These are phyloP conservation scores for Parasitella parasitica DNA, from an alignment of 371 early-diverging fungal genomes.

Conservation along the genomic window DNA sequence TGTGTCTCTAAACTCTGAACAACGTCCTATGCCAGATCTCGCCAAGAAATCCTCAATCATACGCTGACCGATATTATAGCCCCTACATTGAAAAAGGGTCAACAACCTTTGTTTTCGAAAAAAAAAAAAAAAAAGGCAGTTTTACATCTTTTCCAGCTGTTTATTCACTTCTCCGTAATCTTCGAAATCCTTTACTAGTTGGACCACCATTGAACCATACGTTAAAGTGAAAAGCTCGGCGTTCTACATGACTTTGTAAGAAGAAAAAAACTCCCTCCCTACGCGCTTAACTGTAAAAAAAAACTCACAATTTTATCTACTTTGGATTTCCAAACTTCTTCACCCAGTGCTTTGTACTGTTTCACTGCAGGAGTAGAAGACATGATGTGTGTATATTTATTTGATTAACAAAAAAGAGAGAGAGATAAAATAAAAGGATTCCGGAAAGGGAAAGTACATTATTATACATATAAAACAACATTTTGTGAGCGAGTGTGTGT, in stretches of 20 bases:
- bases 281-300: no score
- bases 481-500: background rate
- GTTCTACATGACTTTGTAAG: slow-evolving; percentile 47
- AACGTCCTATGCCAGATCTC: slow-evolving; percentile 77
- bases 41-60: slow-evolving; percentile 97
- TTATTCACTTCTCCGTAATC: slow-evolving; percentile 91
- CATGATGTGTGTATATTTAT: slow-evolving; percentile 21
- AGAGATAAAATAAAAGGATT: background rate
- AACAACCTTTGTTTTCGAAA: background rate
- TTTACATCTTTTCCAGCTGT: slow-evolving; percentile 95
- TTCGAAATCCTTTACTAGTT: slow-evolving; percentile 93
- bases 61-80: slow-evolving; percentile 95
- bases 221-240: slow-evolving; percentile 97
- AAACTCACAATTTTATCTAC: slow-evolving; percentile 89
- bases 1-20: slow-evolving; percentile 88
- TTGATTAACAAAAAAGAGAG: background rate
- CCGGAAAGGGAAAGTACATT: background rate
- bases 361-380: slow-evolving; percentile 47
- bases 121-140: background rate
- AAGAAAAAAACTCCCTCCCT: background rate
- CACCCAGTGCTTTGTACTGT: slow-evolving; percentile 80
- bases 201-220: slow-evolving; percentile 96
- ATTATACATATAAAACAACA: background rate
- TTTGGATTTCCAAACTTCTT: slow-evolving; percentile 93
- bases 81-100: slow-evolving; percentile 54